Percentiles rank a stretch among this genome's conserved stretches.
Conservation (phyloP, 2,329 filamentous ascomycete genomes). For the Sordariomycetes sp. region DNA sequence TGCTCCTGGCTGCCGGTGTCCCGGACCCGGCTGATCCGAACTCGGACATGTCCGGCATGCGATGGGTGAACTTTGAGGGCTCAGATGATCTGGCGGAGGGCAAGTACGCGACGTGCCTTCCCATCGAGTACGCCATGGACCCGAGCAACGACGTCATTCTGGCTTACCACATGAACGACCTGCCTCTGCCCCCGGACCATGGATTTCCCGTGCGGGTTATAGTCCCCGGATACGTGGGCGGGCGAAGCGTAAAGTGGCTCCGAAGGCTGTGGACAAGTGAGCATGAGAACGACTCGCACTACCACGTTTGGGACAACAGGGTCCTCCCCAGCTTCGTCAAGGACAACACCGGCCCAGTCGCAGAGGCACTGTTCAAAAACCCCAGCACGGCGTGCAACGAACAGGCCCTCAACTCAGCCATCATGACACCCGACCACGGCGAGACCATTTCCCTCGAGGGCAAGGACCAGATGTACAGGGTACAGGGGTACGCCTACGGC, state of each 20-base stretch:
- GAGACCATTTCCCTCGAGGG: constrained; percentile 24
- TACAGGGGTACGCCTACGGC: constrained; percentile 34
- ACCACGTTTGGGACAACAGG: constrained; percentile 36
- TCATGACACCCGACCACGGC: constrained; percentile 28
- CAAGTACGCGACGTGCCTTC: constrained; percentile 32
- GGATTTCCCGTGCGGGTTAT: constrained; percentile 27
- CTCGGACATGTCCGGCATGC: not conserved
- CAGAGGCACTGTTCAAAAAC: constrained; percentile 29
- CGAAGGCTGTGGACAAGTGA: constrained; percentile 24
- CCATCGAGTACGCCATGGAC: constrained; percentile 33
- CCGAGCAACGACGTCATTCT: constrained; percentile 31
- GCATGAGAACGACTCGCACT: constrained; percentile 28
- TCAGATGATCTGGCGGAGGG: constrained; percentile 30
- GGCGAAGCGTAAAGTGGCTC: constrained; percentile 32
- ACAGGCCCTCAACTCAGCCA: constrained; percentile 33
- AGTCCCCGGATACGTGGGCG: constrained; percentile 28
- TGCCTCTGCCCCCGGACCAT: constrained; percentile 26
- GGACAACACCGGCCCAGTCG: constrained; percentile 32
- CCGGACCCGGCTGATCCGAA: constrained; percentile 6
- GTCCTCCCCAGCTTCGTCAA: constrained; percentile 35
- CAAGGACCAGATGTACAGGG: constrained; percentile 24
- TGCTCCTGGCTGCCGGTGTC: constrained; percentile 26
- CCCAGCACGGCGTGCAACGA: constrained; percentile 32
- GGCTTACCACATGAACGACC: constrained; percentile 30
- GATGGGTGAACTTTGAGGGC: constrained; percentile 35